A percentile compares a stretch with the other conserved stretches of the same genome.
These are phyloP conservation scores for Epichloe gansuensis DNA, from an alignment of 2,329 filamentous ascomycete genomes.

Conservation along the genomic window DNA sequence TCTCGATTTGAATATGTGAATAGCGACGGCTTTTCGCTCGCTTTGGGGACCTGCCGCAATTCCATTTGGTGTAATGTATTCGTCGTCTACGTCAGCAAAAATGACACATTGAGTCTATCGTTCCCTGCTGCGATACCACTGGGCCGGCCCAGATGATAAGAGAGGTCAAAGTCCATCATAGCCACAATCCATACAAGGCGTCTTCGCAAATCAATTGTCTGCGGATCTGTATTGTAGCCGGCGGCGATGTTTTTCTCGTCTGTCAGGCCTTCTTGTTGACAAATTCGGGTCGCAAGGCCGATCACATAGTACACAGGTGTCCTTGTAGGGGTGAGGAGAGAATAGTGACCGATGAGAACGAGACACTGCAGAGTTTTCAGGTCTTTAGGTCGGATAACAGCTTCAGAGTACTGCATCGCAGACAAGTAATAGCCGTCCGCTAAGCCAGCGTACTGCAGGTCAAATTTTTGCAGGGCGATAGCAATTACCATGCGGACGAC, in stretches of 20 bases:
- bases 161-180: conserved; percentile 78
- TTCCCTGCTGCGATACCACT: conserved; percentile 72
- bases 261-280: conserved; percentile 75
- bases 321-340: conserved; percentile 78
- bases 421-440: conserved; percentile 93
- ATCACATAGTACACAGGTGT: conserved; percentile 91
- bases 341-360: conserved; percentile 79
- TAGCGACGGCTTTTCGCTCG: conserved; percentile 75
- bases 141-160: conserved; percentile 78
- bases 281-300: conserved; percentile 75
- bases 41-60: conserved; percentile 61
- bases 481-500: conserved; percentile 84
- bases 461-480: conserved; percentile 87
- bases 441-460: conserved; percentile 78
- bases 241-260: conserved; percentile 78
- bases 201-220: conserved; percentile 81
- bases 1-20: conserved; percentile 90
- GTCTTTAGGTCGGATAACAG: conserved; percentile 77
- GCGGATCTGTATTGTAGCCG: conserved; percentile 49
- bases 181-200: conserved; percentile 79
- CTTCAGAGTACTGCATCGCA: conserved; percentile 73
- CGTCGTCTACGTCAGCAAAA: conserved; percentile 76
- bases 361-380: conserved; percentile 84
- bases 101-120: conserved; percentile 75
- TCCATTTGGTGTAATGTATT: conserved; percentile 66